phyloP scores from a whole-genome alignment of 1,284 basidiomycete species.

The Jaminaea rosea region DNA sequence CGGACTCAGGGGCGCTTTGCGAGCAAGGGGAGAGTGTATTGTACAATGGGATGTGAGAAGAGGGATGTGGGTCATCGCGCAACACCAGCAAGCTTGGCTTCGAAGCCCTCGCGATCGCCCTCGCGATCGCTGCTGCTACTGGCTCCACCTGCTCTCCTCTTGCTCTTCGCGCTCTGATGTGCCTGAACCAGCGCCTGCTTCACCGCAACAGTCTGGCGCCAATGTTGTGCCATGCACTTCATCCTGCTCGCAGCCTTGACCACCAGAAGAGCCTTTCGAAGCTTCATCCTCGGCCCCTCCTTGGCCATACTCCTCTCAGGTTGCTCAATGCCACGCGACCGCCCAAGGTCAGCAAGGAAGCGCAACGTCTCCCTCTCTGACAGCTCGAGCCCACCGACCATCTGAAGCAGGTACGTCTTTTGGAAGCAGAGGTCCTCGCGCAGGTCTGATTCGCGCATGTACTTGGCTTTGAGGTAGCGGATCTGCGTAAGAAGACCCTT shows the following conservation, averaged over 20 bases:
- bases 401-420: slow-evolving; percentile 52
- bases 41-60: no score
- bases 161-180: not conserved
- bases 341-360: slow-evolving; percentile 4
- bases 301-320: no score
- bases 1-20: no score
- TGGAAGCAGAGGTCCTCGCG: slow-evolving; percentile 73
- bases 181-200: slow-evolving; percentile 4
- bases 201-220: not conserved
- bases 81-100: no score
- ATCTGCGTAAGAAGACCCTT: slow-evolving; percentile 82
- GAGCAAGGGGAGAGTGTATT: no score
- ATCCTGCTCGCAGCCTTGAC: not conserved
- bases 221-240: slow-evolving; percentile 5
- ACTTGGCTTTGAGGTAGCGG: slow-evolving; percentile 82
- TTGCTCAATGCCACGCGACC: not conserved
- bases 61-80: no score
- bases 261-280: not conserved
- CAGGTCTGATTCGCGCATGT: slow-evolving; percentile 71
- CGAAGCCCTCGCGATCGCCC: no score
- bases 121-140: no score
- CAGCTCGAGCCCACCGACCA: slow-evolving; percentile 7
- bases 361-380: slow-evolving; percentile 4
- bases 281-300: not conserved
- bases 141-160: no score